Evolutionary conservation across 305 asterid species (phyloP).

Genomic region (Fraxinus platypoda): DNA sequence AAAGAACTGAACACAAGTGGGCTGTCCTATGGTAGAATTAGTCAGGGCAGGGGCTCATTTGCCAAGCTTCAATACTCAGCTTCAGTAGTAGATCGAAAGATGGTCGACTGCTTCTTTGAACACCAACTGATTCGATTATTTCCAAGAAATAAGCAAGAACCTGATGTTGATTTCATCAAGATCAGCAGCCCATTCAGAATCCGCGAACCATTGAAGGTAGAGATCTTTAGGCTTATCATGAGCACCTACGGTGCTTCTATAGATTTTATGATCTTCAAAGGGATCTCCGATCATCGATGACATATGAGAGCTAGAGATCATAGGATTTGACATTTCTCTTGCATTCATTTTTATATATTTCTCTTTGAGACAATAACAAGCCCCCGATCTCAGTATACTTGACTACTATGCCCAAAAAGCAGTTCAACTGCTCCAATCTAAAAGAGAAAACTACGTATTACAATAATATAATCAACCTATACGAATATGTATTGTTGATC

Average conservation of each 20-base stretch:
- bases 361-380: no score
- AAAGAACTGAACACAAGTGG: neutral
- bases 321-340: neutral
- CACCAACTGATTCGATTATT: neutral
- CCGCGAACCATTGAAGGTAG: neutral
- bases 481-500: neutral
- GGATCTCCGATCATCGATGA: neutral
- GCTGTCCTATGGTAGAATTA: neutral
- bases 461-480: neutral
- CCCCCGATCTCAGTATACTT: neutral
- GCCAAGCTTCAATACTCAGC: neutral
- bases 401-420: neutral
- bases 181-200: neutral
- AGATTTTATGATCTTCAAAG: neutral
- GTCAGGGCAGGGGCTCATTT: neutral
- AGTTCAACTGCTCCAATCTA: neutral
- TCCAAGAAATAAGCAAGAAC: neutral
- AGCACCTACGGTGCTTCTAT: neutral
- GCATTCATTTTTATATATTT: neutral
- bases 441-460: neutral
- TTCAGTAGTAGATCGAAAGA: neutral
- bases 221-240: neutral
- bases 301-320: neutral
- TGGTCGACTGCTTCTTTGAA: neutral
- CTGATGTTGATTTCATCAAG: neutral